Evolutionary conservation across 1,284 basidiomycete genomes (phyloP).

Genomic region (Neonothopanus nambi): DNA sequence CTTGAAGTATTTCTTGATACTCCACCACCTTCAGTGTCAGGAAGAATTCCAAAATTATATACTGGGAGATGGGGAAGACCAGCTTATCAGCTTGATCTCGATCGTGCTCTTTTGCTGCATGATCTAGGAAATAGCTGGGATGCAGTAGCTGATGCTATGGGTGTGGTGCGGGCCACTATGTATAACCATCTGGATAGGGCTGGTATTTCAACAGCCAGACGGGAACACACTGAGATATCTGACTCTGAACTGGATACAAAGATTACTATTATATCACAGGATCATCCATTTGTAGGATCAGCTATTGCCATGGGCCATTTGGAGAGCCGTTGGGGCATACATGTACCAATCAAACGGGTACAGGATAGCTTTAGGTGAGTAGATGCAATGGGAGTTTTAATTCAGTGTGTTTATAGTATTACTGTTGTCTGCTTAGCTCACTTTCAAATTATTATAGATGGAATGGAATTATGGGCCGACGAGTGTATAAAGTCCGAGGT

Average conservation of each 20-base stretch:
- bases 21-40: constrained; percentile 4
- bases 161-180: constrained; percentile 9
- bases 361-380: constrained; percentile 10
- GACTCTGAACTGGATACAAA: constrained; percentile 19
- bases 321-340: background rate
- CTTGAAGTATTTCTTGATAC: constrained; percentile 7
- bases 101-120: constrained; percentile 11
- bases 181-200: constrained; percentile 15
- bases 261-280: constrained; percentile 12
- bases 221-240: constrained; percentile 11
- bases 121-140: constrained; percentile 19
- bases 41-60: background rate
- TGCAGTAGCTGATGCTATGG: constrained; percentile 16
- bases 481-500: constrained; percentile 20
- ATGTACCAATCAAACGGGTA: constrained; percentile 2
- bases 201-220: constrained; percentile 7
- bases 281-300: constrained; percentile 17
- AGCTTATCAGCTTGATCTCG: constrained; percentile 7
- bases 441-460: constrained; percentile 17
- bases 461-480: constrained; percentile 13
- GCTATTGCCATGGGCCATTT: constrained; percentile 7
- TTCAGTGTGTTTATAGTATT: constrained; percentile 7
- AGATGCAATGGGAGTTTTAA: constrained; percentile 11
- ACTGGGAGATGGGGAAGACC: constrained; percentile 9
- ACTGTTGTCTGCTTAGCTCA: too few relatives aligned